phyloP scores from a whole-genome alignment of 768 basidiomycete species.

The Obba rivulosa region DNA sequence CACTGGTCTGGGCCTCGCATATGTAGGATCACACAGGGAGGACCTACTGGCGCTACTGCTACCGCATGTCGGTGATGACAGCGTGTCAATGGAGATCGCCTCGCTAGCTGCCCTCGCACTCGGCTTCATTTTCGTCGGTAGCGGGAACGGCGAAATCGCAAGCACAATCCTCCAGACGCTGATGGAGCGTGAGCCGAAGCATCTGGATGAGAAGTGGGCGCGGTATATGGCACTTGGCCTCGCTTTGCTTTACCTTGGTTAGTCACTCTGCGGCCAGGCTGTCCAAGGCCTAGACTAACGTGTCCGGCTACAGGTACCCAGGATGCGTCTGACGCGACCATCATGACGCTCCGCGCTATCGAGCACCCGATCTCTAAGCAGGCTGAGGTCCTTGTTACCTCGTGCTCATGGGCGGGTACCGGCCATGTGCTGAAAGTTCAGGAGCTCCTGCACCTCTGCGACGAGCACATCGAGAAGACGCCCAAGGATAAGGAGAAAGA shows the following conservation, averaged over 20 bases:
- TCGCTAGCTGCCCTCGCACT: constrained; percentile 82
- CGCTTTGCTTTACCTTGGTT: constrained; percentile 87
- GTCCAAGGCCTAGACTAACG: too few relatives aligned
- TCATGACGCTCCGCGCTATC: constrained; percentile 90
- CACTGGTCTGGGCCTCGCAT: constrained; percentile 90
- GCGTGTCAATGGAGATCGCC: constrained; percentile 82
- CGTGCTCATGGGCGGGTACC: constrained; percentile 91
- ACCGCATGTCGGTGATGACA: constrained; percentile 78
- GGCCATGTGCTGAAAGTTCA: constrained; percentile 95
- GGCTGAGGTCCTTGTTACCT: constrained; percentile 87
- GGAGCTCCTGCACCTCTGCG: constrained; percentile 86
- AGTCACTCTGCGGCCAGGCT: constrained; percentile 15
- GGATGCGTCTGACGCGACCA: constrained; percentile 89
- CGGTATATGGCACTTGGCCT: constrained; percentile 86
- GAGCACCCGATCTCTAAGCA: constrained; percentile 89
- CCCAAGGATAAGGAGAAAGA: constrained; percentile 31
- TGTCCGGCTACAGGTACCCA: constrained; percentile 59
- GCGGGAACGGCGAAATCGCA: constrained; percentile 90
- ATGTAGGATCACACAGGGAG: constrained; percentile 88
- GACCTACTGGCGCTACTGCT: constrained; percentile 77
- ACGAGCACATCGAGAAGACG: constrained; percentile 72
- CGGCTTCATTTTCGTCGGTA: constrained; percentile 94
- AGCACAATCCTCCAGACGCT: constrained; percentile 85
- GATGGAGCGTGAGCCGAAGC: constrained; percentile 76
- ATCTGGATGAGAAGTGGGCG: constrained; percentile 90